Conservation (phyloP, 257 asterid species). For the Fraxinus cuspidata region DNA sequence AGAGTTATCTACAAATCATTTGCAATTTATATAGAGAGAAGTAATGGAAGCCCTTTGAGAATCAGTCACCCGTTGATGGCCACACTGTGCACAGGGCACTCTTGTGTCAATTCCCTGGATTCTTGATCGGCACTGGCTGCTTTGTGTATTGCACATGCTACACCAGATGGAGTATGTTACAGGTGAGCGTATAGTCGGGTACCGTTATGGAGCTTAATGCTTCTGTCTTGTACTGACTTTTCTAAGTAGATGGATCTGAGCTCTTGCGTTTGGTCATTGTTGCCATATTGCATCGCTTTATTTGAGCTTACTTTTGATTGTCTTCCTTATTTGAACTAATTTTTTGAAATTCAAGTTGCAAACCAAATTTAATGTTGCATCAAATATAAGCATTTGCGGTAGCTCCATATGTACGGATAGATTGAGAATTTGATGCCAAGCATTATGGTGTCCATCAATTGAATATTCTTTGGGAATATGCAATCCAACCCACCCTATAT, state of each 20-base stretch:
- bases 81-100: neutral
- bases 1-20: neutral
- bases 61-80: neutral
- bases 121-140: neutral
- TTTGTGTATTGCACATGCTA: too few species aligned
- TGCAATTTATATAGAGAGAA: neutral
- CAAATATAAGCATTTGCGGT: neutral
- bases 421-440: neutral
- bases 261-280: neutral
- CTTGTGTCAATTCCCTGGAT: neutral
- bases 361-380: too few species aligned
- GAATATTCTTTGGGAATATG: too few species aligned
- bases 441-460: neutral
- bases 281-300: neutral
- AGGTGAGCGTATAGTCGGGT: too few species aligned
- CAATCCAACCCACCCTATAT: too few species aligned
- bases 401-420: conserved; percentile 3
- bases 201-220: too few species aligned
- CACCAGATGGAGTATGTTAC: too few species aligned
- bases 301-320: neutral
- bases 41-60: neutral
- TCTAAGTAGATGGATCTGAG: neutral
- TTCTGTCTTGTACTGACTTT: too few species aligned
- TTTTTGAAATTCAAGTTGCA: neutral
- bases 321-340: neutral